Percentiles rank a stretch among this genome's conserved stretches.
phyloP scores from a whole-genome alignment of 768 basidiomycete genomes.

The Mycena rebaudengoi region DNA sequence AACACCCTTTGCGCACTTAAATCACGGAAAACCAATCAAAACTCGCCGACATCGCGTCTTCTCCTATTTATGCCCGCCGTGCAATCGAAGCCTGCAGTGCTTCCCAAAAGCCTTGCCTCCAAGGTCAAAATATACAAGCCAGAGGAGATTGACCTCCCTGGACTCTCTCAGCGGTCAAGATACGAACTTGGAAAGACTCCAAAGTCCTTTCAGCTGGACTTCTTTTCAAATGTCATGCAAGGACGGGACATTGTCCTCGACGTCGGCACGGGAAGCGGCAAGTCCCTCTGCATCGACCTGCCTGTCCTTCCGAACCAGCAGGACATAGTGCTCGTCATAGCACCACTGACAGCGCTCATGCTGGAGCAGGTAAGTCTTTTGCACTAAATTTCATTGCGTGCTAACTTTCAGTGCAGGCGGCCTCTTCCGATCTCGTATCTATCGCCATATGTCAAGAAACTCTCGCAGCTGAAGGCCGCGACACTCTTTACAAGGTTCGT shows the following conservation, averaged over 20 bases:
- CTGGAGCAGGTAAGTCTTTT: neutral
- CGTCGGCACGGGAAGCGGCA: slow-evolving; percentile 10
- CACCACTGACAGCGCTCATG: slow-evolving; percentile 1
- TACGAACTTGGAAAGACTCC: neutral
- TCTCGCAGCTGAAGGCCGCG: neutral
- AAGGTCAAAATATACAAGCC: slow-evolving; percentile 2
- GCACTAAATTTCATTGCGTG: neutral
- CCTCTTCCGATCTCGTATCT: neutral
- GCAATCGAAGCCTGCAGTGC: neutral
- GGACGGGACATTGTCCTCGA: slow-evolving; percentile 2
- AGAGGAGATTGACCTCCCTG: neutral
- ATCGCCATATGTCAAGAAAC: slow-evolving; percentile 5
- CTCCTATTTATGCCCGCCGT: neutral
- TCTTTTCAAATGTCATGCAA: slow-evolving; percentile 13
- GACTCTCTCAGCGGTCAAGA: neutral
- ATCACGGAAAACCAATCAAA: too few species aligned
- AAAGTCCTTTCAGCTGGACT: neutral
- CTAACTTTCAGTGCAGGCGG: neutral
- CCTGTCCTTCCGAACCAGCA: neutral
- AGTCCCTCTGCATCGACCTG: slow-evolving; percentile 5
- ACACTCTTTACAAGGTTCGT: neutral
- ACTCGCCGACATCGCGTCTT: too few species aligned
- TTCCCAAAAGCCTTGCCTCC: neutral
- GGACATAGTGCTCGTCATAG: slow-evolving; percentile 3
- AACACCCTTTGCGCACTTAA: too few species aligned